phyloP scores from a whole-genome alignment of 495 filamentous ascomycete genomes.

The Hypomontagnella monticulosa region DNA sequence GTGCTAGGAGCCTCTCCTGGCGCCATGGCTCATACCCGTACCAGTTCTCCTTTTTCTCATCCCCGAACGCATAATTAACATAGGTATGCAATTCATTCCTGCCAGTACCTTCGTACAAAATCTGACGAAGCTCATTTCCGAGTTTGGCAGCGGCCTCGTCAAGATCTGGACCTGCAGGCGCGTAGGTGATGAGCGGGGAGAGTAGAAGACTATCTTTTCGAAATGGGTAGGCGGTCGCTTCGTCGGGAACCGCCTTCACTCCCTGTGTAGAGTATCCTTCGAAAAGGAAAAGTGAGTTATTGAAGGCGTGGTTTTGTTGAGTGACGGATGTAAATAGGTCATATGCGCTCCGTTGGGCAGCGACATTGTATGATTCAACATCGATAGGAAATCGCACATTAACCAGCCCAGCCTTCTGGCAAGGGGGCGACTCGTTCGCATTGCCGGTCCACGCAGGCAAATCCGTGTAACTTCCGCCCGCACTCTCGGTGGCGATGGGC shows the following conservation, averaged over 20 bases:
- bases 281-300: conserved; percentile 61
- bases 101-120: conserved; percentile 53
- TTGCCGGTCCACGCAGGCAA: conserved; percentile 55
- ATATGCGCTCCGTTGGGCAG: conserved; percentile 52
- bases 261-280: conserved; percentile 63
- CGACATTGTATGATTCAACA: conserved; percentile 51
- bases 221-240: conserved; percentile 48
- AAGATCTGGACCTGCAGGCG: conserved; percentile 47
- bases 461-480: conserved; percentile 52
- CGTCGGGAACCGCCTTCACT: conserved; percentile 50
- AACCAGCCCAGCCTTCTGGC: conserved; percentile 52
- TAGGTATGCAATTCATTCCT: conserved; percentile 55
- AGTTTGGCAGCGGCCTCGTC: conserved; percentile 48
- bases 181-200: conserved; percentile 53
- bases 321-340: conserved; percentile 51
- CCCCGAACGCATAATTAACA: conserved; percentile 69
- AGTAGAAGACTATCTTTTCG: conserved; percentile 57
- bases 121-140: conserved; percentile 54
- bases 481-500: conserved; percentile 41
- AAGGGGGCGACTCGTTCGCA: conserved; percentile 41
- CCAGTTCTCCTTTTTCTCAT: conserved; percentile 55
- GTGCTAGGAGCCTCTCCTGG: conserved; percentile 47
- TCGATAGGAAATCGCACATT: conserved; percentile 61
- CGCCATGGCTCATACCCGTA: conserved; percentile 65
- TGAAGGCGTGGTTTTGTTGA: conserved; percentile 31